phyloP scores from a whole-genome alignment of 345 rosid species.

The thale cress (Arabidopsis thaliana) region DNA sequence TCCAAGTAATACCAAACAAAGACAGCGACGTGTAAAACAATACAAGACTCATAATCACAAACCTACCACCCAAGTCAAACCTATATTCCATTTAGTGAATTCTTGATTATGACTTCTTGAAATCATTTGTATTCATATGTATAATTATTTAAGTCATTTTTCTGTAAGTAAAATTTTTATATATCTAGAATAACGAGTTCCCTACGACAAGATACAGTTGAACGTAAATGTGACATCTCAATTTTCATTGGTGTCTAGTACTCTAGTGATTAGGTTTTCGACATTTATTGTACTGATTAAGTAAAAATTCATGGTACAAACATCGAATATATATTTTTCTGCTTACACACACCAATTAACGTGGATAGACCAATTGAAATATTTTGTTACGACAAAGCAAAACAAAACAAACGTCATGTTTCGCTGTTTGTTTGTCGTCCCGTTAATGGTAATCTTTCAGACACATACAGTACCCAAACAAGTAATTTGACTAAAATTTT shows the following conservation, averaged over 20 bases:
- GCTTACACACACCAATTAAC: slow-evolving; percentile 9
- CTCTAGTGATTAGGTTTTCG: not conserved
- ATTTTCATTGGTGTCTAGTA: not conserved
- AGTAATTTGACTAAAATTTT: slow-evolving; percentile 19
- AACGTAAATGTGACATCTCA: not conserved
- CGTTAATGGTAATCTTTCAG: slow-evolving; percentile 3
- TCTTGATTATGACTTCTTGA: slow-evolving; percentile 18
- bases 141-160: not conserved
- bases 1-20: slow-evolving; percentile 39
- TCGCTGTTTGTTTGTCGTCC: slow-evolving; percentile 32
- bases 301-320: not conserved
- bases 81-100: slow-evolving; percentile 14
- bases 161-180: not conserved
- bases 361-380: slow-evolving; percentile 10
- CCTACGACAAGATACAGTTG: not conserved
- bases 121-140: slow-evolving; percentile 23
- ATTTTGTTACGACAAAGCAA: not conserved
- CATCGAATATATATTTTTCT: not conserved
- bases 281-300: not conserved
- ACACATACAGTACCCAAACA: slow-evolving; percentile 16
- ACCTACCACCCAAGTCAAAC: slow-evolving; percentile 39
- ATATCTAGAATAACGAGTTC: slow-evolving; percentile 16
- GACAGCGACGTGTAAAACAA: slow-evolving; percentile 34
- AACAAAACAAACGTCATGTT: slow-evolving; percentile 3
- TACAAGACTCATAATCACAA: slow-evolving; percentile 23